phyloP scores from a whole-genome alignment of 139 green algal genomes.

The Eudorina sp. region DNA sequence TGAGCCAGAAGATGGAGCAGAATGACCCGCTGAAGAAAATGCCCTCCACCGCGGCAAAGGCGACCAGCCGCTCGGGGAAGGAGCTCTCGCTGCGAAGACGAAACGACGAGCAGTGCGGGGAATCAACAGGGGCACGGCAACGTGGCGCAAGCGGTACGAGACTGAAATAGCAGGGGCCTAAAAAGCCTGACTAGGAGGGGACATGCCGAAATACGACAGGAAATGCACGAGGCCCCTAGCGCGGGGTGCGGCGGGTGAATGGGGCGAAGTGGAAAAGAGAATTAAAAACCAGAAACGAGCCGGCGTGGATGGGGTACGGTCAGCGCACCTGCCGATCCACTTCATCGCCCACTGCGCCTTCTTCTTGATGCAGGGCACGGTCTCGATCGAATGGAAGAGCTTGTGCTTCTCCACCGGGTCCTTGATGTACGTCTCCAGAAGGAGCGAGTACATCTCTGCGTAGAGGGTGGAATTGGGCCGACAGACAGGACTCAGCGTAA shows the following conservation, averaged over 20 bases:
- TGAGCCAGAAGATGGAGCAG: constrained; percentile 98
- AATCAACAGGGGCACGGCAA: too few species aligned
- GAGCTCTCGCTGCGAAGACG: constrained; percentile 24
- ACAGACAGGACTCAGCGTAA: too few species aligned
- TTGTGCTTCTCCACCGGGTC: constrained; percentile 76
- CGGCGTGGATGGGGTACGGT: neutral
- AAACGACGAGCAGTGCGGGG: too few species aligned
- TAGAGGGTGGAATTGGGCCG: too few species aligned
- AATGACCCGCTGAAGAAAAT: constrained; percentile 97
- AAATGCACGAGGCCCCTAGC: too few species aligned
- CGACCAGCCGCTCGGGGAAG: constrained; percentile 78
- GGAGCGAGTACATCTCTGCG: constrained; percentile 97
- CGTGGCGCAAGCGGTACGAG: too few species aligned
- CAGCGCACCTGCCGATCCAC: constrained; percentile 84
- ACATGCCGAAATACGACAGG: too few species aligned
- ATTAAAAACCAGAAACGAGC: neutral
- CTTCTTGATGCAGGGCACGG: constrained; percentile 84
- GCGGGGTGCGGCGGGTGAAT: too few species aligned
- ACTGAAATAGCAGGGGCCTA: too few species aligned
- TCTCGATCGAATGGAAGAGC: constrained; percentile 95
- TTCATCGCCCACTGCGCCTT: constrained; percentile 98
- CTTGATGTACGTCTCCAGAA: constrained; percentile 97
- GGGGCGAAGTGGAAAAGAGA: neutral
- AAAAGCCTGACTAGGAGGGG: too few species aligned
- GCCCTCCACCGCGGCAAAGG: constrained; percentile 97